These are phyloP conservation scores for Pestalotiopsis sp. DNA, from an alignment of 2,329 filamentous ascomycete species.

Conservation along the genomic window DNA sequence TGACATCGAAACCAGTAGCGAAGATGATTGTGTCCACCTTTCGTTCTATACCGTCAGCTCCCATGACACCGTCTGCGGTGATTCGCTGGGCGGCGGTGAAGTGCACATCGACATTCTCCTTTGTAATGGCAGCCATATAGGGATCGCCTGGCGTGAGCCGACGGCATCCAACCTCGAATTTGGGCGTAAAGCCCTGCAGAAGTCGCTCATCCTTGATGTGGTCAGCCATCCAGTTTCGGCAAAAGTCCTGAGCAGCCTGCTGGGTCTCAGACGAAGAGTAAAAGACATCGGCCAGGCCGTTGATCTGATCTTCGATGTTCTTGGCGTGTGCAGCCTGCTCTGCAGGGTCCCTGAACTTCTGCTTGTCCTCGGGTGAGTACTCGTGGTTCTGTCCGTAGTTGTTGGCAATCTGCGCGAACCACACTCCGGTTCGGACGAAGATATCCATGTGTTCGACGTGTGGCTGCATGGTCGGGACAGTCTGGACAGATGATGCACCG, in stretches of 20 bases:
- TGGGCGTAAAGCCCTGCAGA: neutral
- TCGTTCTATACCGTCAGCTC: neutral
- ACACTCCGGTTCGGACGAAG: neutral
- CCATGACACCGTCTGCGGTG: neutral
- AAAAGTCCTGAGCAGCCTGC: neutral
- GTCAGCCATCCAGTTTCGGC: neutral
- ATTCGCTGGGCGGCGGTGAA: neutral
- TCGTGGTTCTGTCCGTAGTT: neutral
- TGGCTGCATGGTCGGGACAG: neutral
- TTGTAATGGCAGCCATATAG: neutral
- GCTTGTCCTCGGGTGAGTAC: neutral
- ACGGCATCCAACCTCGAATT: neutral
- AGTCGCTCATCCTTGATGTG: neutral
- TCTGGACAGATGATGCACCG: neutral
- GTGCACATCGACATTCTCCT: neutral
- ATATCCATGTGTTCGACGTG: neutral
- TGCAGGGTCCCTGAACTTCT: neutral
- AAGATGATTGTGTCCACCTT: neutral
- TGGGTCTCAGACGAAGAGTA: neutral
- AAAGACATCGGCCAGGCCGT: neutral
- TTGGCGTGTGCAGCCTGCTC: neutral
- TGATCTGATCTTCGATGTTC: neutral
- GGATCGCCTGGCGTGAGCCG: neutral
- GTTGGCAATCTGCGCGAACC: neutral
- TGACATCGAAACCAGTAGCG: neutral